phyloP scores from a whole-genome alignment of 345 rosid species.

The Syzygium grande region DNA sequence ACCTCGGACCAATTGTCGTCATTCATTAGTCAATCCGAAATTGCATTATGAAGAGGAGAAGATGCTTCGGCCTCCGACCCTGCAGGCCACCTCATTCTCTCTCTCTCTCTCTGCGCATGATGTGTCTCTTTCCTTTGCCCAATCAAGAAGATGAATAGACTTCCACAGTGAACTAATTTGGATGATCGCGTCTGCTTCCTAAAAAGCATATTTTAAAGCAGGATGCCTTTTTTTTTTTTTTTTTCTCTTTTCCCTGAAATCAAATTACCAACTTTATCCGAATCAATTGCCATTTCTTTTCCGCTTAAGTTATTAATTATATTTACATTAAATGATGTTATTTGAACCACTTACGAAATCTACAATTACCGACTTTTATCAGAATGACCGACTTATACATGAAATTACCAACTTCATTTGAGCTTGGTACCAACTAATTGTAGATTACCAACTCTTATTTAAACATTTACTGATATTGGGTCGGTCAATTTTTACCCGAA shows the following conservation, averaged over 20 bases:
- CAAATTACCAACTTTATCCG: neutral
- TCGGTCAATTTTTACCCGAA: fast-evolving
- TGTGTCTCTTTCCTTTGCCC: neutral
- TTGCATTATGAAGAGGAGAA: neutral
- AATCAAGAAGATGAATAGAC: neutral
- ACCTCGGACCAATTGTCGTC: neutral
- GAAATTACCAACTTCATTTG: neutral
- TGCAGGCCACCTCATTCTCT: neutral
- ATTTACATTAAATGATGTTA: neutral
- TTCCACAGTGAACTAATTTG: neutral
- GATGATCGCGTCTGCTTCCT: neutral
- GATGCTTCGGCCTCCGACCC: neutral
- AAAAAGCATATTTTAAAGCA: no score
- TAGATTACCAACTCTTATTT: neutral
- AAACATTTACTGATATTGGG: neutral
- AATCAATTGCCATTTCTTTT: neutral
- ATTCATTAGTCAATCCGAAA: neutral
- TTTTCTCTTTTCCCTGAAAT: neutral
- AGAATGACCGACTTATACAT: fast-evolving
- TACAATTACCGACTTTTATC: neutral
- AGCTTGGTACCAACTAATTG: neutral
- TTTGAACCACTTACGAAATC: neutral
- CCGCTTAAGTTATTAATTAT: neutral
- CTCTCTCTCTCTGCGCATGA: neutral
- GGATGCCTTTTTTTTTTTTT: no score